Evolutionary conservation across 1,139 yeast genomes (phyloP).

Genomic region (Kodamaea arcana): DNA sequence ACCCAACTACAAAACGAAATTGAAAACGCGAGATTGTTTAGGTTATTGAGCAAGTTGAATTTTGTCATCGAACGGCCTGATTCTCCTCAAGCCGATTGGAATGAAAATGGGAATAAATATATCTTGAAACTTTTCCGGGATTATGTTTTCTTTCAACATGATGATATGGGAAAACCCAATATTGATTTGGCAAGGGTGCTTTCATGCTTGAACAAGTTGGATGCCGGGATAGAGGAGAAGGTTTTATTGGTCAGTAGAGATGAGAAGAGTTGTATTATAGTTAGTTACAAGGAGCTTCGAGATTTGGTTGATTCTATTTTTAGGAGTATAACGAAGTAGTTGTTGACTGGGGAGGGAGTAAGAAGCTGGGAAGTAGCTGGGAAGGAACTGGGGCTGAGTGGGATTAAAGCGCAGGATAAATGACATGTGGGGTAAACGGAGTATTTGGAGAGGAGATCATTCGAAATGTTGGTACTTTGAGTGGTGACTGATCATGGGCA

Average conservation of each 20-base stretch:
- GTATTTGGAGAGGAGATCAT: too few relatives aligned
- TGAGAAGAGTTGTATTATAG: slow-evolving; percentile 75
- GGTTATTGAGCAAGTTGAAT: slow-evolving; percentile 77
- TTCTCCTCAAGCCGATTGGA: slow-evolving; percentile 38
- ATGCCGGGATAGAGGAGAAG: slow-evolving; percentile 87
- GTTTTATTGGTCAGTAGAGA: slow-evolving; percentile 76
- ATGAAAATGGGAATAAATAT: slow-evolving; percentile 72
- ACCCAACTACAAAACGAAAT: slow-evolving; percentile 65
- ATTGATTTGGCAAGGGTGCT: slow-evolving; percentile 82
- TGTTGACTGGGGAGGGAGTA: too few relatives aligned
- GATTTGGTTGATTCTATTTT: slow-evolving; percentile 71
- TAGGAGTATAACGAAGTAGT: slow-evolving; percentile 47
- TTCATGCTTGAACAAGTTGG: slow-evolving; percentile 77
- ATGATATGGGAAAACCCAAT: slow-evolving; percentile 72
- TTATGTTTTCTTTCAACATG: slow-evolving; percentile 79
- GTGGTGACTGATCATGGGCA: too few relatives aligned
- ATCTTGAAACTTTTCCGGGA: slow-evolving; percentile 78
- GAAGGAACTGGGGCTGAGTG: too few relatives aligned
- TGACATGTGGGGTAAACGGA: too few relatives aligned
- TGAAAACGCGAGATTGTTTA: slow-evolving; percentile 83
- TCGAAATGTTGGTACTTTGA: too few relatives aligned
- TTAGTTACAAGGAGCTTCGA: slow-evolving; percentile 76
- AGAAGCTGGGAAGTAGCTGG: slow-evolving; percentile 2
- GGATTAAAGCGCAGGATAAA: too few relatives aligned
- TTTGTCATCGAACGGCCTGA: slow-evolving; percentile 77